Percentiles rank a stretch among this genome's conserved stretches.
Evolutionary conservation across 1,139 yeast genomes (phyloP).

Genomic region (Petasospora fabianii): DNA sequence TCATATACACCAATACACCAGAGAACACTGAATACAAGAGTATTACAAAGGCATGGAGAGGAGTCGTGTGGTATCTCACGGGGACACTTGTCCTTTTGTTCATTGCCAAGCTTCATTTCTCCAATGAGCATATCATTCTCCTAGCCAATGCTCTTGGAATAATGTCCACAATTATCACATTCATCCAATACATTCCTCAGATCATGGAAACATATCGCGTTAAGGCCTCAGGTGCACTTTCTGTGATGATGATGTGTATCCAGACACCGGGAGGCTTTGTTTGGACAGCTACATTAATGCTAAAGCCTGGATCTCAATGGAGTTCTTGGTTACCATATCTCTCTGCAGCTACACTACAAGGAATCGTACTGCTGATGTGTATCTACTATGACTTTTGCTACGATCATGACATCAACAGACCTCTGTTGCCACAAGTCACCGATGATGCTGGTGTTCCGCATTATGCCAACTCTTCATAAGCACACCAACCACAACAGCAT

Average conservation of each 20-base stretch:
- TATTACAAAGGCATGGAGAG: constrained; percentile 40
- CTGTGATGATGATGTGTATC: constrained; percentile 77
- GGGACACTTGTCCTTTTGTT: constrained; percentile 36
- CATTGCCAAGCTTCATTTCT: constrained; percentile 30
- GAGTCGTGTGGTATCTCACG: constrained; percentile 8
- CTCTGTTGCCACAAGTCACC: constrained; percentile 1
- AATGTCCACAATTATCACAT: constrained; percentile 57
- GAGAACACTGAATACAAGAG: constrained; percentile 42
- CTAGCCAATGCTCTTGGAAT: constrained; percentile 65
- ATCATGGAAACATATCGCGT: constrained; percentile 63
- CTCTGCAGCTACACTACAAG: constrained; percentile 69
- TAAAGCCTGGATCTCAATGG: constrained; percentile 80
- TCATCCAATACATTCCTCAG: constrained; percentile 79
- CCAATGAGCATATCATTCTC: constrained; percentile 13
- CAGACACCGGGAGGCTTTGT: constrained; percentile 90
- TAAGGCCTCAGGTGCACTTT: constrained; percentile 77
- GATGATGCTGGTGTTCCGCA: too few species aligned
- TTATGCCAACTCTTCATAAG: too few species aligned
- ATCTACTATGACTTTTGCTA: constrained; percentile 36
- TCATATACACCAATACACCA: constrained; percentile 43
- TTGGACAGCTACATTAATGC: constrained; percentile 67
- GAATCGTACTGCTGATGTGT: constrained; percentile 48
- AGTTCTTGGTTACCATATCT: constrained; percentile 82
- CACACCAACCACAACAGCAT: too few species aligned
- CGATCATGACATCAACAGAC: constrained; percentile 2